Base-by-base conservation (phyloP, 2,329 filamentous ascomycete genomes). In the Colletotrichum sp. region DNA sequence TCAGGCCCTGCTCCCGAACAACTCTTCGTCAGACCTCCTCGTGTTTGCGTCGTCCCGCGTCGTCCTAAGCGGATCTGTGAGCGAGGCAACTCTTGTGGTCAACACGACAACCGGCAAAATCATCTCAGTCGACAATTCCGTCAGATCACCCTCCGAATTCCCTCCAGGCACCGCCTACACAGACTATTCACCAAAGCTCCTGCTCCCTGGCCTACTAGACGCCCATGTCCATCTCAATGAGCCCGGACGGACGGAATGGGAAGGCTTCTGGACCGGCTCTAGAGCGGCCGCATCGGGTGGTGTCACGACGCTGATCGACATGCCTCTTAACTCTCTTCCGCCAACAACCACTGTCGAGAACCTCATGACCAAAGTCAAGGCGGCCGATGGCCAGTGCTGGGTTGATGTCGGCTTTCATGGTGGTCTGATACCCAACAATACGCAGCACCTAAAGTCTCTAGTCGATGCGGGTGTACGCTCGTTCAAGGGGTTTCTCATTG, bases 151-250 rank as follows among this genome's bases (percentile, higher is more conserved):
- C 16, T 90, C 91, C 10, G 90, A 91, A 61, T 98, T 98, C 83
- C 93, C 96, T 2, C 81, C 89, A 0, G 92, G 90, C 43, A 92
- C 93, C 9, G 88, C 89, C 7, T 98, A 98, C 84, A 90, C 91
- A 78, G 94, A 99, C 87, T 93, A 98, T 86, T 95, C 94, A 21
- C 96, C 96, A 10, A 90, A 93, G 84, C 89, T 98, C 62, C 88
- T 99, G 52, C 90, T 98, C 34, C 97, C 97, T 0, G 97, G 97
- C 21, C 89, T 99, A 36, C 96, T 99, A 18, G 97, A 99, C 84
- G 96, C 97, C 52, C 97, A 99, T 84, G 96, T 99, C 48, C 97
- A 99, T 86, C 91, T 98, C 80, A 98, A 98, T 82, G 97, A 99
- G 86, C 97, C 97, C 1, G 97, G 97, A 59, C 92, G 97, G 71